Evolutionary conservation across 495 filamentous ascomycete genomes (phyloP), one percentile per base, ranked within the genome.

Genomic region (Cairneyella variabilis): DNA sequence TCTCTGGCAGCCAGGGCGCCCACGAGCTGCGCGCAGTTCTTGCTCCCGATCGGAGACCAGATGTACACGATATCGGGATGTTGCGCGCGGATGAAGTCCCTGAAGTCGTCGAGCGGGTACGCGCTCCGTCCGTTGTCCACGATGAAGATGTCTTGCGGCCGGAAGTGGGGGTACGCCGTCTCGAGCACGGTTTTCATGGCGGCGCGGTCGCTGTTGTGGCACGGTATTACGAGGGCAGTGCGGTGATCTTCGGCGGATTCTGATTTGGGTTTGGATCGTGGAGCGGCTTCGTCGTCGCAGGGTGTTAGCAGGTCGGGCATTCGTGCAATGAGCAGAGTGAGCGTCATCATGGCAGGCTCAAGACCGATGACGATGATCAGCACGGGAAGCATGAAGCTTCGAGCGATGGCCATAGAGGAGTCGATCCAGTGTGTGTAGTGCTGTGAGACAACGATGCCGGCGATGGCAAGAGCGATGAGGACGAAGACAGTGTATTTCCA

Each of bases 21-120:
- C 9, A 76, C 72, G 46, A 76, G 74, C 42, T 76, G 67, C 7
- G 74, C 74, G 9, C 72, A 64, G 44, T 73, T 69, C 43, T 77
- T 59, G 36, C 41, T 48, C 3, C 56, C 56, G 34, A 67, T 54
- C 0, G 64, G 64, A 3, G 54, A 61, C 64, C 64, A 67, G 36
- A 64, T 56, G 34, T 67, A 58, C 37, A 64, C 58, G 22, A 66
- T 48, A 1, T 55, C 56, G 11, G 42, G 42, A 12, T 57, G 53
- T 54, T 43, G 53, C 56, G 30, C 50, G 57, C 21, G 28, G 36
- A 20, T 14, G 16, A 56, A 30, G 56, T 63, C 27, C 18, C 26
- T n/a, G 18, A 39, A 38, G 18, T 64, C 44, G 57, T 62, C 59
- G 9, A 60, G 53, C 14, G 62, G 59, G 11, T 47, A 53, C 9